Base-by-base conservation (phyloP, 2,329 filamentous ascomycete species). In the Penicillium verrucosum region DNA sequence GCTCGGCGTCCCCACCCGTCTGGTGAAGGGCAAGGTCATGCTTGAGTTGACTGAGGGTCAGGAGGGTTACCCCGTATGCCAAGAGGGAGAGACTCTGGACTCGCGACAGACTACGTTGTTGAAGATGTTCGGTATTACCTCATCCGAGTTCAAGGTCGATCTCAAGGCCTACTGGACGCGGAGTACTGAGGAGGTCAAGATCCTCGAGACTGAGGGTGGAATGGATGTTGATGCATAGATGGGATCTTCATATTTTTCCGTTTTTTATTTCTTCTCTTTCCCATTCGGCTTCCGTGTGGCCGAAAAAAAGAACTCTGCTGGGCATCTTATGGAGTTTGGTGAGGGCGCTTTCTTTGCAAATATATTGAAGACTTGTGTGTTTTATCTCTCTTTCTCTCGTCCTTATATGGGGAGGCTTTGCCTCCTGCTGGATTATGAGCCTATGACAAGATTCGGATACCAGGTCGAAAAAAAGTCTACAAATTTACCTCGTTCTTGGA, bases 41-140 rank as follows among this genome's bases (percentile, higher is more conserved):
- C 80, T 97, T 49, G 87, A 89, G 63, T 62, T 77, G 68, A 69
- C 66, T 0, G 71, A 71, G 29, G 73, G 65, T 1, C 67, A 75
- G 65, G 81, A 81, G 48, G 80, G 80, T 25, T 95, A 92, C 72
- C 82, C 82, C 10, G 86, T 99, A 48, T 97, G 93, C 78, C 86
- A 86, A 69, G 87, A 92, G 75, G 94, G 93, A 11, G 85, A 97
- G 71, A 82, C 86, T 43, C 78, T 99, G 65, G 92, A 97, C 76
- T 92, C 89, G 65, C 84, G 93, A 67, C 94, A 99, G 82, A 97
- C 94, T 56, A 88, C 92, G 62, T 78, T 99, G 70, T 76, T 99
- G 75, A 97, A 97, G 84, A 82, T 96, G 68, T 97, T 99, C 77
- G 89, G 91, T 51, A 85, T 97, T 56, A 90, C 89, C 61, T 85